A percentile compares a stretch with the other conserved stretches of the same genome.
Conservation (phyloP, 345 rosid genomes). For the Populus alba region DNA sequence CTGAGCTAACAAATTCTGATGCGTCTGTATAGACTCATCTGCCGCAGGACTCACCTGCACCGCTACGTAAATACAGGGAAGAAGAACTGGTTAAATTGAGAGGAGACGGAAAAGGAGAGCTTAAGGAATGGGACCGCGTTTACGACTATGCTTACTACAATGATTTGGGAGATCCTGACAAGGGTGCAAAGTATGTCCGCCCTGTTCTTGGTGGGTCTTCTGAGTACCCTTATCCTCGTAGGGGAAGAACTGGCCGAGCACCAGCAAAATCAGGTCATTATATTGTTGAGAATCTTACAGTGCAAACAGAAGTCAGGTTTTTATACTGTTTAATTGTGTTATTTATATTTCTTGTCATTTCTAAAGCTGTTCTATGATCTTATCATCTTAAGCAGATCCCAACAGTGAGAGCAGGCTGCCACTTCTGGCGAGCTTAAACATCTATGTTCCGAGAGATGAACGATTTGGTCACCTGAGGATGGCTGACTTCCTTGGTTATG, state of each 20-base stretch:
- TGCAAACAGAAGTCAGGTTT: background rate
- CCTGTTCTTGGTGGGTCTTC: conserved; percentile 46
- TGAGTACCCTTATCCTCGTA: conserved; percentile 44
- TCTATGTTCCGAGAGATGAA: conserved; percentile 44
- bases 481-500: conserved; percentile 40
- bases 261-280: conserved; percentile 29
- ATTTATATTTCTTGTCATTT: background rate
- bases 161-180: conserved; percentile 43
- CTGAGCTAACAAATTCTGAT: background rate
- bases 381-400: conserved; percentile 27
- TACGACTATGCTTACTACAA: conserved; percentile 51
- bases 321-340: background rate
- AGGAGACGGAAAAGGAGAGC: conserved; percentile 42
- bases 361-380: background rate
- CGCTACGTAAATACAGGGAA: conserved; percentile 37
- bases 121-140: conserved; percentile 41
- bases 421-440: conserved; percentile 29
- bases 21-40: conserved; percentile 28
- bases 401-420: conserved; percentile 37
- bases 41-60: conserved; percentile 35
- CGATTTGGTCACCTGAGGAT: conserved; percentile 39
- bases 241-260: conserved; percentile 45
- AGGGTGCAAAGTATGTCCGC: conserved; percentile 25
- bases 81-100: conserved; percentile 37
- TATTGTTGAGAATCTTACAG: background rate